Evolutionary conservation across 78 protist species (phyloP).

Genomic region (Anaeramoeba ignava): DNA sequence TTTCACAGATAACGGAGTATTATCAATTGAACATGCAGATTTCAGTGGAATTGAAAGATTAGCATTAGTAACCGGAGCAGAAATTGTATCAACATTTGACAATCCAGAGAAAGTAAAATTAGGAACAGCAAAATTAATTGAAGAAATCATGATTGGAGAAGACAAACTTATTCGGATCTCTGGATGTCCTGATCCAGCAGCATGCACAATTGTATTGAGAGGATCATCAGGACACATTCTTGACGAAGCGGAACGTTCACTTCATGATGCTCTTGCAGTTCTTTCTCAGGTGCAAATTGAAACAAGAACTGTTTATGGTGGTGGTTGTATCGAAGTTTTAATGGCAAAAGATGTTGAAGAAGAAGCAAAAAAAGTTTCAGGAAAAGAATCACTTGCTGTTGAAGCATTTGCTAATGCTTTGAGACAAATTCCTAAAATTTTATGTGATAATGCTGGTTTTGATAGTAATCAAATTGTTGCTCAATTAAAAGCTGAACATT

Average conservation of each 20-base stretch:
- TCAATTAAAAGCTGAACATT: constrained; percentile 69
- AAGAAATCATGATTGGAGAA: constrained; percentile 97
- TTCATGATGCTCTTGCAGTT: constrained; percentile 98
- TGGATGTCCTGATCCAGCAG: constrained; percentile 71
- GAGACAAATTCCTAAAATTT: constrained; percentile 76
- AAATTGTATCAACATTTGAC: constrained; percentile 92
- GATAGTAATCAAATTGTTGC: constrained; percentile 75
- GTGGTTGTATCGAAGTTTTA: constrained; percentile 86
- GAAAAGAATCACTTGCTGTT: constrained; percentile 90
- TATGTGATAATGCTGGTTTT: constrained; percentile 92
- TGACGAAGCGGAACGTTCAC: constrained; percentile 97
- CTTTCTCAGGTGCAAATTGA: constrained; percentile 38
- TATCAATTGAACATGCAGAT: constrained; percentile 94
- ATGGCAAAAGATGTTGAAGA: constrained; percentile 87
- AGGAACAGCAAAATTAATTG: constrained; percentile 77
- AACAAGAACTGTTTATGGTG: constrained; percentile 73
- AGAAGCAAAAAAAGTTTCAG: constrained; percentile 65
- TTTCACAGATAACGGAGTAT: constrained; percentile 55
- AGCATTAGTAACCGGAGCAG: constrained; percentile 36
- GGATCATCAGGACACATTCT: constrained; percentile 88
- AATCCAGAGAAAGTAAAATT: constrained; percentile 64
- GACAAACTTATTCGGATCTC: constrained; percentile 74
- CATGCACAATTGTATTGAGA: constrained; percentile 95
- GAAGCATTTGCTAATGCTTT: constrained; percentile 91
- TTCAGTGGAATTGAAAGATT: constrained; percentile 94